phyloP scores from a whole-genome alignment of 495 filamentous ascomycete species.

The Melanomma pulvis-pyrius region DNA sequence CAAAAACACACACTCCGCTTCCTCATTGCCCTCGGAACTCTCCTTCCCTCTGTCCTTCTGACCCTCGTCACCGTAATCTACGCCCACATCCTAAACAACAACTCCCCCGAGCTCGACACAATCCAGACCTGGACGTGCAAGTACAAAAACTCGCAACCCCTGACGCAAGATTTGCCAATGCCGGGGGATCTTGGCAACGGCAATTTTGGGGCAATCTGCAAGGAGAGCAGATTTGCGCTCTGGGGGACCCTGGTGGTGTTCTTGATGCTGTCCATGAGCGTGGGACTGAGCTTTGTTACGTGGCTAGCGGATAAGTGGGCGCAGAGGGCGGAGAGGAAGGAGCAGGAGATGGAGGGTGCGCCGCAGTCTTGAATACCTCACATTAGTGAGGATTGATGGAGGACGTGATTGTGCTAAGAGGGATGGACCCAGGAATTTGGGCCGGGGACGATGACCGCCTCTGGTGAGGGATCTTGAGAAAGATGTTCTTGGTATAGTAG shows the following conservation, averaged over 20 bases:
- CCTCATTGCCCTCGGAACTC: constrained; percentile 35
- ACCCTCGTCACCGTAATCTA: constrained; percentile 42
- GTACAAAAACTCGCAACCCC: constrained; percentile 26
- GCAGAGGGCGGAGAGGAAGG: constrained; percentile 18
- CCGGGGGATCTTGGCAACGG: constrained; percentile 30
- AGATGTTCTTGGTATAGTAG: too few relatives aligned
- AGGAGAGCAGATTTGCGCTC: constrained; percentile 35
- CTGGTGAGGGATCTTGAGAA: too few relatives aligned
- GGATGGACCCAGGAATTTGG: too few relatives aligned
- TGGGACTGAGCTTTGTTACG: constrained; percentile 23
- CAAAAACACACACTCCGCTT: constrained; percentile 28
- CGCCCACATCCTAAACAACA: constrained; percentile 42
- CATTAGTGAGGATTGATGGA: too few relatives aligned
- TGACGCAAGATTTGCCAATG: constrained; percentile 22
- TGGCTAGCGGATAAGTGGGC: constrained; percentile 40
- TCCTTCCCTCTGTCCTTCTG: constrained; percentile 38
- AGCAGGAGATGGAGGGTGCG: constrained; percentile 25
- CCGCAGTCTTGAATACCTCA: background rate
- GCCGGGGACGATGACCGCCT: too few relatives aligned
- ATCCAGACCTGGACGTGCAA: constrained; percentile 42
- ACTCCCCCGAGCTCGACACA: constrained; percentile 40
- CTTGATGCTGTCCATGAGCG: constrained; percentile 13
- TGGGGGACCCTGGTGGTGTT: constrained; percentile 36
- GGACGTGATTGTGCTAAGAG: too few relatives aligned
- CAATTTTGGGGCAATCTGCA: constrained; percentile 27